Conservation (phyloP, 2,329 filamentous ascomycete genomes). For the Sporothrix sp. region DNA sequence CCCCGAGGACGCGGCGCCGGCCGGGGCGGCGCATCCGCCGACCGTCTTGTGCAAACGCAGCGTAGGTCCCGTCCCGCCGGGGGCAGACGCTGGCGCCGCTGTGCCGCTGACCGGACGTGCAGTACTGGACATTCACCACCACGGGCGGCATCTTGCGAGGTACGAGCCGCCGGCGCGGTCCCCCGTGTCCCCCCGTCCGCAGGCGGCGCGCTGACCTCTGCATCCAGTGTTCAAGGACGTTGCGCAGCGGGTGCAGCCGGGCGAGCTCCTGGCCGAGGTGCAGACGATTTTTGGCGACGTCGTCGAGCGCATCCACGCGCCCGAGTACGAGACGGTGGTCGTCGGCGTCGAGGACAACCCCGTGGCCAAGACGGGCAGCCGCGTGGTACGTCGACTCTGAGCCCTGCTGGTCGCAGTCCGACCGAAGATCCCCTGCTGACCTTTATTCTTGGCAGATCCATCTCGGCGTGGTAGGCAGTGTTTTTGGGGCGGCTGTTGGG, state of each 20-base stretch:
- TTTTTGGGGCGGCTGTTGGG: neutral
- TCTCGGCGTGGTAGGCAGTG: neutral
- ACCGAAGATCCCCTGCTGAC: neutral
- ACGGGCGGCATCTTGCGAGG: conserved; percentile 3
- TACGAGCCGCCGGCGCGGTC: too few species aligned
- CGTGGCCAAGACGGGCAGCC: conserved; percentile 1
- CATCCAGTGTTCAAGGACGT: conserved; percentile 2
- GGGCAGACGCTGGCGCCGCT: too few species aligned
- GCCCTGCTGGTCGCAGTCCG: neutral
- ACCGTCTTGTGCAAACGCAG: neutral
- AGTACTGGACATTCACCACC: neutral
- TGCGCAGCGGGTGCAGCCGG: neutral
- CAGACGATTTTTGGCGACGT: conserved; percentile 5
- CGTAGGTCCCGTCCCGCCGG: neutral
- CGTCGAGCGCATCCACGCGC: neutral
- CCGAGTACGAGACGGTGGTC: neutral
- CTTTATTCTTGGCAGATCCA: neutral
- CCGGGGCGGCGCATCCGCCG: too few species aligned
- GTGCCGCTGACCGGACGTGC: too few species aligned
- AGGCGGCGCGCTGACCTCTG: neutral
- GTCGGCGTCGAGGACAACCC: conserved; percentile 5
- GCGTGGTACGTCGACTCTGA: neutral
- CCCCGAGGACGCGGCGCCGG: neutral
- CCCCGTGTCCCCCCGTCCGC: too few species aligned
- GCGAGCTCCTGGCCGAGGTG: neutral